Evolutionary conservation across 2,329 filamentous ascomycete genomes (phyloP), one percentile per base, ranked within the genome.

Genomic region (Aspergillus pseudoviridinutans): DNA sequence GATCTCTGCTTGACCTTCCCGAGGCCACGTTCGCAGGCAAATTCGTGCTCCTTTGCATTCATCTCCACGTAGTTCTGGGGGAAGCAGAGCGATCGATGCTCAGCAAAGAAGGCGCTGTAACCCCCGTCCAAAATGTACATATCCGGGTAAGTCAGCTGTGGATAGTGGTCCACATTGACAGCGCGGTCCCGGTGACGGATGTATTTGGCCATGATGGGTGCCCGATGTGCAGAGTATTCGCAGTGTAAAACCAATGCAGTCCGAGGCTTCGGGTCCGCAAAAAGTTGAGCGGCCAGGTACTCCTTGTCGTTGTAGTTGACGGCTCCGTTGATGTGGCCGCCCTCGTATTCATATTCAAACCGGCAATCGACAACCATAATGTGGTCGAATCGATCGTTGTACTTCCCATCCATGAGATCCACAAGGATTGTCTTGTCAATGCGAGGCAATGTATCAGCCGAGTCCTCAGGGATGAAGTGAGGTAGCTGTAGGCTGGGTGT

Each of bases 291-390:
- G 8, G 91, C 86, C 58, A 99, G 82, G 59, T 89, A 79, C 68
- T 99, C 93, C 77, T 97, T 97, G 79, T 97, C 91, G 76, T 96
- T 97, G 80, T 92, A 94, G 80, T 99, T 99, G 77, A 96, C 82
- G 47, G 94, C 94, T 20, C 90, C 90, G 65, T 92, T 85, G 70
- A 99, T 97, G 74, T 99, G 94, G 35, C 94, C 94, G 56, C 94
- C 94, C 17, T 96, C 89, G 72, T 95, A 99, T 77, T 99, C 94
- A 74, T 99, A 99, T 80, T 99, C 94, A 72, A 99, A 99, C 22
- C 94, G 90, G 74, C 94, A 99, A 75, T 99, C 94, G 68, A 99
- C 88, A 68, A 99, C 83, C 75, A 96, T 84, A 72, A 91, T 87
- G 71, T 92, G 85, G 59, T 92, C 87, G 73, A 90, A 97, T 25